Conservation (phyloP, 345 rosid species). For the Eucalyptus brandiana region DNA sequence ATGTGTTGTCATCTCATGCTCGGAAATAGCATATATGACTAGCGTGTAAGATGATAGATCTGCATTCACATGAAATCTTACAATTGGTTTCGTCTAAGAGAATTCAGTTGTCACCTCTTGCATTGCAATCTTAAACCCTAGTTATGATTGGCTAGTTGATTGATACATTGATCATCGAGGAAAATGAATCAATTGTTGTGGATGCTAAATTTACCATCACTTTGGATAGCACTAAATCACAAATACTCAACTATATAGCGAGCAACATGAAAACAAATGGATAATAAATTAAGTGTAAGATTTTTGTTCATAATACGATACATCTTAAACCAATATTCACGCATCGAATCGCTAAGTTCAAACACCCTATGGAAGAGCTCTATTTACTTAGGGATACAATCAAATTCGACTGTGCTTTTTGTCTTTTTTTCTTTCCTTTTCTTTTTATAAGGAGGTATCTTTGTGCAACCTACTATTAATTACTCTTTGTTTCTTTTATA, state of each 20-base stretch:
- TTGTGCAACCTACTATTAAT: neutral
- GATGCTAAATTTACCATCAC: neutral
- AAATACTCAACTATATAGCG: fast-evolving
- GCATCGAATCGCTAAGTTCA: fast-evolving
- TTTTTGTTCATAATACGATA: neutral
- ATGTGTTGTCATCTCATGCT: neutral
- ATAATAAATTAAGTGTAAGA: too few species aligned
- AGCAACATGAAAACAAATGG: neutral
- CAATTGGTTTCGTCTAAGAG: fast-evolving
- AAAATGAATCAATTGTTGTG: neutral
- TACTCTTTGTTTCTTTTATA: neutral
- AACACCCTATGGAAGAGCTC: neutral
- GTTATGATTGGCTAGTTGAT: neutral
- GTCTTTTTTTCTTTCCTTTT: neutral
- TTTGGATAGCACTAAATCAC: neutral
- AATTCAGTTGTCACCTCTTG: neutral
- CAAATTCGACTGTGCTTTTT: fast-evolving
- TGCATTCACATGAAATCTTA: neutral
- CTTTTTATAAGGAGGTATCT: neutral
- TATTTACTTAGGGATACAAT: neutral
- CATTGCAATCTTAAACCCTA: neutral
- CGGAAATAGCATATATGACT: neutral
- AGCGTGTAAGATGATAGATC: neutral
- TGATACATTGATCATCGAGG: neutral
- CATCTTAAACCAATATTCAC: neutral